A percentile compares a stretch with the other conserved stretches of the same genome.
phyloP scores from a whole-genome alignment of 2,329 filamentous ascomycete species.

The Coniochaeta sp. region DNA sequence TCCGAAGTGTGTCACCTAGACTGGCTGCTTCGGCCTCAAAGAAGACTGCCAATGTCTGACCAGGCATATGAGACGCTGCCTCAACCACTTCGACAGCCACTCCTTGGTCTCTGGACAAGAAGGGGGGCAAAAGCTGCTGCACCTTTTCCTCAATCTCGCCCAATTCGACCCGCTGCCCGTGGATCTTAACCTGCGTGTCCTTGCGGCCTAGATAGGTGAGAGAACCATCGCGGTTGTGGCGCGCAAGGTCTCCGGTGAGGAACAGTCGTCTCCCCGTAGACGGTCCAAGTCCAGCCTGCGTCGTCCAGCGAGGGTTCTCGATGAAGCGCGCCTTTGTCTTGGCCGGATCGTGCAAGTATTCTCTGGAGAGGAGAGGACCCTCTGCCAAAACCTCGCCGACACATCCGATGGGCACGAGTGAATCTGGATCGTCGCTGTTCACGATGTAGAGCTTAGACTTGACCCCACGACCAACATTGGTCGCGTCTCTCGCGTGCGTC shows the following conservation, averaged over 20 bases:
- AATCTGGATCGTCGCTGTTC: slow-evolving; percentile 17
- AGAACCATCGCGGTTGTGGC: slow-evolving; percentile 16
- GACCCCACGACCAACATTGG: slow-evolving; percentile 15
- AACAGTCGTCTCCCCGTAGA: slow-evolving; percentile 23
- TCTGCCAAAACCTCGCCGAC: slow-evolving; percentile 15
- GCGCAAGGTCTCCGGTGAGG: slow-evolving; percentile 35
- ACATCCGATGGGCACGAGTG: slow-evolving; percentile 13
- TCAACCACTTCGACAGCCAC: background rate
- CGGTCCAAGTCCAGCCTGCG: background rate
- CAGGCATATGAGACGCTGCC: background rate
- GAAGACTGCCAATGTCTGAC: too few relatives aligned
- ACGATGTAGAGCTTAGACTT: slow-evolving; percentile 22
- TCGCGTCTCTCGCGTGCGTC: slow-evolving; percentile 5
- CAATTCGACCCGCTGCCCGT: slow-evolving; percentile 14
- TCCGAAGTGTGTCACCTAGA: too few relatives aligned
- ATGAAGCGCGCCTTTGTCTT: slow-evolving; percentile 41
- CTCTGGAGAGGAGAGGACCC: slow-evolving; percentile 11
- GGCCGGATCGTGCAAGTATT: slow-evolving; percentile 14
- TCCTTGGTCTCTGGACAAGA: slow-evolving; percentile 20
- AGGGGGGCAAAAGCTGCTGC: slow-evolving; percentile 35
- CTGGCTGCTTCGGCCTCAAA: too few relatives aligned
- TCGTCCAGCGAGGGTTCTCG: slow-evolving; percentile 28
- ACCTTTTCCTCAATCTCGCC: slow-evolving; percentile 42
- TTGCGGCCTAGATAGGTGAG: slow-evolving; percentile 33
- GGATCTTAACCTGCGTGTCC: slow-evolving; percentile 7